Conservation (phyloP, 2,329 filamentous ascomycete species). For the Remersonia thermophila region DNA sequence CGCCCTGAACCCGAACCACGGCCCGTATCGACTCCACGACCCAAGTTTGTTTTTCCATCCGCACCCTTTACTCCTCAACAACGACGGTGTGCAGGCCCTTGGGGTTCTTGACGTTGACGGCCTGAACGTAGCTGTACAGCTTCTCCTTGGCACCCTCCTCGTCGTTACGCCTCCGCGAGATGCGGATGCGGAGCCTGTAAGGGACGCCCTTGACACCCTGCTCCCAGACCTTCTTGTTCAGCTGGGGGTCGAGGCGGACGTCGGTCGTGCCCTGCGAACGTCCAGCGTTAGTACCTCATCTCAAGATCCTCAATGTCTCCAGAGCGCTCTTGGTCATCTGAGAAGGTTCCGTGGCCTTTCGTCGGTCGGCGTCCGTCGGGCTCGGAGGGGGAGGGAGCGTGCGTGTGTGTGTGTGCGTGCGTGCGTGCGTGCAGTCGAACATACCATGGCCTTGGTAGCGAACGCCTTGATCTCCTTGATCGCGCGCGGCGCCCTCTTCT, state of each 20-base stretch:
- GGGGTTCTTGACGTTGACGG: slow-evolving; percentile 97
- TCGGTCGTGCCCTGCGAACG: slow-evolving; percentile 72
- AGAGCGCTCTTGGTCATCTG: no score
- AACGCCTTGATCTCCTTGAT: slow-evolving; percentile 99
- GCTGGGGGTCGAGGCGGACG: slow-evolving; percentile 93
- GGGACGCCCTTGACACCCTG: slow-evolving; percentile 97
- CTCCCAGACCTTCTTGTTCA: slow-evolving; percentile 99
- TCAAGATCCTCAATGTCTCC: no score
- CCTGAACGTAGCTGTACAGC: slow-evolving; percentile 99
- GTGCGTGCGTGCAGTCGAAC: no score
- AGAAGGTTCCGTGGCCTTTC: no score
- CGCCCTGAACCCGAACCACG: slow-evolving; percentile 27
- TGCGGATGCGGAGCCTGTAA: slow-evolving; percentile 93
- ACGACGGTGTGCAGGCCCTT: slow-evolving; percentile 92
- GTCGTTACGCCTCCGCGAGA: slow-evolving; percentile 99
- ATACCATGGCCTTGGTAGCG: slow-evolving; percentile 89
- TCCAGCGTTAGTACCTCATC: no score
- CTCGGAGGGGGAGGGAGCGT: no score
- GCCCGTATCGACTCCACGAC: slow-evolving; percentile 17
- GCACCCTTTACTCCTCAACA: slow-evolving; percentile 59
- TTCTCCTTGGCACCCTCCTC: slow-evolving; percentile 99
- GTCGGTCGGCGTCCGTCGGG: no score
- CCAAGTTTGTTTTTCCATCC: slow-evolving; percentile 18
- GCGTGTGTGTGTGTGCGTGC: no score
- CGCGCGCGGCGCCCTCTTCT: slow-evolving; percentile 96